phyloP scores from a whole-genome alignment of 345 rosid genomes.

The Eucalyptus tenuipes region DNA sequence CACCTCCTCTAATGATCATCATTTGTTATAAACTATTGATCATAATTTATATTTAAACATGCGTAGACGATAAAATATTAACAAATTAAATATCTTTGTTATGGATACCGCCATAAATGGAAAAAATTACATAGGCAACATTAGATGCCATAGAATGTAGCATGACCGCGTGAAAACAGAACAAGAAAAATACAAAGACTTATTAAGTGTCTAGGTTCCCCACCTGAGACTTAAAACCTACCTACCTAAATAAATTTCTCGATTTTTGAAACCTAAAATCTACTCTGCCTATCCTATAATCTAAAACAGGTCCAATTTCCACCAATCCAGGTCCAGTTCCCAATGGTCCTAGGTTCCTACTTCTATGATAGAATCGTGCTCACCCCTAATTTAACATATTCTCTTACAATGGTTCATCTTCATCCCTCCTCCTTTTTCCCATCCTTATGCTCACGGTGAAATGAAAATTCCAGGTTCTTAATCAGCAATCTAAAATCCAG shows the following conservation, averaged over 20 bases:
- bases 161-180: rapidly evolving
- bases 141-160: background rate
- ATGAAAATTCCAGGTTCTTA: background rate
- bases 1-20: no score
- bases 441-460: background rate
- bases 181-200: no score
- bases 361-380: background rate
- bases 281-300: no score
- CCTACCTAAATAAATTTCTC: no score
- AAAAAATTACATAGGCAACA: background rate
- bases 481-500: background rate
- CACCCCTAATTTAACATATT: background rate
- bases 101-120: background rate
- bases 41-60: no score
- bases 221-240: background rate
- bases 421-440: background rate
- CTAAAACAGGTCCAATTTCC: background rate
- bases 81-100: no score
- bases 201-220: no score
- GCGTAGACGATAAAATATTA: no score
- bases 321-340: background rate
- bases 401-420: background rate
- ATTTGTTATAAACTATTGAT: no score
- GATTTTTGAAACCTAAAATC: background rate
- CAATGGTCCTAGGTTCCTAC: background rate